Evolutionary conservation across 805 yeast genomes (phyloP).

Genomic region (Metschnikowia matae): DNA sequence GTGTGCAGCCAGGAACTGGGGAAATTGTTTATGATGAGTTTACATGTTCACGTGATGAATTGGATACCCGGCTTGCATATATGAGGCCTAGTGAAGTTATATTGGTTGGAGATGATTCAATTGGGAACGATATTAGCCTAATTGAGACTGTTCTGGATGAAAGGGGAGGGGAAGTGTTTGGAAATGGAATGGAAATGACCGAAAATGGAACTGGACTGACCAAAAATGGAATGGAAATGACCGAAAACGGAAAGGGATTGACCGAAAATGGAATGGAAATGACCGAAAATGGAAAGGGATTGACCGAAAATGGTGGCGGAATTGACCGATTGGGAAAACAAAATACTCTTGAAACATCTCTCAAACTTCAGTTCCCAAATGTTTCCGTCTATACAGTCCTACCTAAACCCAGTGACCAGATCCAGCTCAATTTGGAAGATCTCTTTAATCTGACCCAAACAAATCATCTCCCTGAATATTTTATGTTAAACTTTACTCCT

Average conservation of each 20-base stretch:
- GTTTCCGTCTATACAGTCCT: conserved; percentile 8
- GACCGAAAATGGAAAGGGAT: too few relatives aligned
- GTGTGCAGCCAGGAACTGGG: conserved; percentile 71
- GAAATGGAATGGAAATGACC: too few relatives aligned
- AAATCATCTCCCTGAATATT: conserved; percentile 22
- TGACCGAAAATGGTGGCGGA: too few relatives aligned
- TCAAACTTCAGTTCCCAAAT: conserved; percentile 17
- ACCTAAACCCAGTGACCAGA: conserved; percentile 2
- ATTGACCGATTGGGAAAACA: not conserved
- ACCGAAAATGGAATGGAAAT: too few relatives aligned
- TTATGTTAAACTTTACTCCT: conserved; percentile 18
- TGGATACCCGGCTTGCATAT: conserved; percentile 72
- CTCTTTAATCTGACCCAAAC: conserved; percentile 17
- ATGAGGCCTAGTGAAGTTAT: conserved; percentile 76
- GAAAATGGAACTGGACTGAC: too few relatives aligned
- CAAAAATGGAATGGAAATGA: too few relatives aligned
- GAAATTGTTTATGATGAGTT: conserved; percentile 71
- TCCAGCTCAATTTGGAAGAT: conserved; percentile 19
- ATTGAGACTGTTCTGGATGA: too few relatives aligned
- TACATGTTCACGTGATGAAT: conserved; percentile 56
- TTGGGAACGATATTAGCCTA: conserved; percentile 23
- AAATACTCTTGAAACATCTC: conserved; percentile 18
- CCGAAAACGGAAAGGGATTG: too few relatives aligned
- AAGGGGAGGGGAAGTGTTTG: too few relatives aligned
- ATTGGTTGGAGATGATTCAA: conserved; percentile 30